Conservation (phyloP, 1,284 basidiomycete species). For the Trametes versicolor region DNA sequence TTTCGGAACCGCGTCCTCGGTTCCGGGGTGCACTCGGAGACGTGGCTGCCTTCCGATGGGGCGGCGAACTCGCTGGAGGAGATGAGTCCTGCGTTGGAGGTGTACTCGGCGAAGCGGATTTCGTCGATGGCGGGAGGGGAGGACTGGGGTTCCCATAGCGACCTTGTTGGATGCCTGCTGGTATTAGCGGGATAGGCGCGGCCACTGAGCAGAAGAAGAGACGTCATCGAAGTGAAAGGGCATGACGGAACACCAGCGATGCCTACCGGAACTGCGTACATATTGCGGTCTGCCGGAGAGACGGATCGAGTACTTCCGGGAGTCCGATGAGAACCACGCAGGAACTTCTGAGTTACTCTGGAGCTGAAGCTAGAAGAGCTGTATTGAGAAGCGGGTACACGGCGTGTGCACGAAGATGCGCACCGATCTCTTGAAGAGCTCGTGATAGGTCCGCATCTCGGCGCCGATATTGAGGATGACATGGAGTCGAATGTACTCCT, state of each 20-base stretch:
- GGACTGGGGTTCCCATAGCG: slow-evolving; percentile 31
- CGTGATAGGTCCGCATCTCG: slow-evolving; percentile 54
- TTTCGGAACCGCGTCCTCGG: slow-evolving; percentile 29
- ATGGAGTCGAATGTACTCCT: slow-evolving; percentile 68
- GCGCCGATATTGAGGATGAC: slow-evolving; percentile 60
- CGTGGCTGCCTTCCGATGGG: slow-evolving; percentile 25
- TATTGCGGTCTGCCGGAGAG: slow-evolving; percentile 45
- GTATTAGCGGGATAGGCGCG: slow-evolving; percentile 26
- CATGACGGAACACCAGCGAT: neutral
- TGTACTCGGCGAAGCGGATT: slow-evolving; percentile 24
- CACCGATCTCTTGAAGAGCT: slow-evolving; percentile 66
- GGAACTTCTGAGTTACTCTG: slow-evolving; percentile 43
- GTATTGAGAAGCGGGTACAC: slow-evolving; percentile 20
- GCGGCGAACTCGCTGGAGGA: slow-evolving; percentile 29
- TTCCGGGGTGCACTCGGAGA: slow-evolving; percentile 29
- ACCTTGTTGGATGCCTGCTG: slow-evolving; percentile 26
- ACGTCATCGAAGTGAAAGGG: slow-evolving; percentile 2
- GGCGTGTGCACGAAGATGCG: slow-evolving; percentile 37
- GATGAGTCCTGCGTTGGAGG: slow-evolving; percentile 27
- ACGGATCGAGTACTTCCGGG: slow-evolving; percentile 46
- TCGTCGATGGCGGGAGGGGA: slow-evolving; percentile 26
- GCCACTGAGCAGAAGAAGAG: slow-evolving; percentile 18
- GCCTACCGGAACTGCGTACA: slow-evolving; percentile 32
- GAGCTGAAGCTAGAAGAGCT: slow-evolving; percentile 37
- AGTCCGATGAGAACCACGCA: slow-evolving; percentile 51